These are phyloP conservation scores for Cordyceps fumosorosea DNA, from an alignment of 2,329 filamentous ascomycete species.

Conservation along the genomic window DNA sequence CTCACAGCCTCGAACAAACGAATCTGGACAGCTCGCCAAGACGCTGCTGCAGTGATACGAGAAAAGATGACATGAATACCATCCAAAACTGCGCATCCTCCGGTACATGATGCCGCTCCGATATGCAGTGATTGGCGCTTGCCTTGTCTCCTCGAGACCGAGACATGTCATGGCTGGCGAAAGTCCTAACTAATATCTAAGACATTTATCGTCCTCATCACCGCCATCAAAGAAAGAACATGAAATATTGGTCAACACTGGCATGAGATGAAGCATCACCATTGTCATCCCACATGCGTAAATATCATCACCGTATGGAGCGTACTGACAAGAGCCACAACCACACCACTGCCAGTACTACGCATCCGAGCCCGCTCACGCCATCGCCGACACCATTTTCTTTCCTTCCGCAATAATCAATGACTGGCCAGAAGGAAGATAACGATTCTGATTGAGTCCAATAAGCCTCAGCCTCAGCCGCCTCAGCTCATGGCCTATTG, in stretches of 20 bases:
- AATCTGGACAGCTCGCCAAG: conserved; percentile 2
- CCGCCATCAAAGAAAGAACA: not conserved
- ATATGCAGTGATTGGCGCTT: not conserved
- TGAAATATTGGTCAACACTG: not conserved
- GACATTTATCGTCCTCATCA: not conserved
- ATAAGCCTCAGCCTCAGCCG: not conserved
- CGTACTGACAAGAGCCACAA: not conserved
- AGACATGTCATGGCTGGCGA: not conserved
- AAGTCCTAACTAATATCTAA: not conserved
- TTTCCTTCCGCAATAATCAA: not conserved
- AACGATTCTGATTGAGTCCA: not conserved
- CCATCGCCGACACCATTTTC: not conserved
- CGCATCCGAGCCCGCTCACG: not conserved
- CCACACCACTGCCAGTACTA: not conserved
- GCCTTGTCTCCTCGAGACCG: not conserved
- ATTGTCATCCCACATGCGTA: not conserved
- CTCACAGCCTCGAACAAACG: not conserved
- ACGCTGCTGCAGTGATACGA: conserved; percentile 6
- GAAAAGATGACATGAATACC: not conserved
- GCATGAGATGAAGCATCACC: not conserved
- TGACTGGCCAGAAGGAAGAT: not conserved
- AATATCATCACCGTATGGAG: not conserved
- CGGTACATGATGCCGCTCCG: not conserved
- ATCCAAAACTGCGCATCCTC: not conserved
- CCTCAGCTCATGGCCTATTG: not conserved